Evolutionary conservation across 75 land plant species (phyloP).

Genomic region (Pinus albicaulis): DNA sequence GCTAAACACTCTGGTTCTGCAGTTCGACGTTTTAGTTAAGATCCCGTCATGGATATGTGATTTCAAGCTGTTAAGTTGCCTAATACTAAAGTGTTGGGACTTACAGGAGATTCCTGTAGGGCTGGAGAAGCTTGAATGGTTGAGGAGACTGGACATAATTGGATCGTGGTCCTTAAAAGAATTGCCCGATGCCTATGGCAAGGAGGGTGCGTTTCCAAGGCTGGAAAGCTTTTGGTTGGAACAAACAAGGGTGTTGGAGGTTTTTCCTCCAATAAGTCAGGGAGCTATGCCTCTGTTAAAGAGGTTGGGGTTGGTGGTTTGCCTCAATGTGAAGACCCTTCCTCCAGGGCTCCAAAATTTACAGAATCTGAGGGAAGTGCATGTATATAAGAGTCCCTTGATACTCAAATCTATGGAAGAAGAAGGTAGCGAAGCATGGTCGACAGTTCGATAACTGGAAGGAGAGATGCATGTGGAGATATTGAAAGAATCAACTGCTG

Average conservation of each 20-base stretch:
- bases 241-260: neutral
- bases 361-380: neutral
- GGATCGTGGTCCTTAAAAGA: neutral
- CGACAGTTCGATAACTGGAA: no score
- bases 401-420: neutral
- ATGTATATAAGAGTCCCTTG: neutral
- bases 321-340: neutral
- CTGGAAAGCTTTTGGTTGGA: slow-evolving; percentile 2
- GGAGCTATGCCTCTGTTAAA: neutral
- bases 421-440: neutral
- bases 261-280: neutral
- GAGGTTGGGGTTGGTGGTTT: neutral
- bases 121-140: neutral
- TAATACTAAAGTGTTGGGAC: neutral
- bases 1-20: neutral
- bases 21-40: neutral
- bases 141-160: neutral
- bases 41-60: neutral
- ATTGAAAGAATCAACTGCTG: no score
- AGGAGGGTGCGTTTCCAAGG: neutral
- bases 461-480: no score
- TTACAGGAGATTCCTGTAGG: no score
- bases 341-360: neutral
- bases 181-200: neutral
- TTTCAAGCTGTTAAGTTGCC: neutral